Base-by-base conservation (phyloP, 257 asterid genomes). In the Solanum commersonii region DNA sequence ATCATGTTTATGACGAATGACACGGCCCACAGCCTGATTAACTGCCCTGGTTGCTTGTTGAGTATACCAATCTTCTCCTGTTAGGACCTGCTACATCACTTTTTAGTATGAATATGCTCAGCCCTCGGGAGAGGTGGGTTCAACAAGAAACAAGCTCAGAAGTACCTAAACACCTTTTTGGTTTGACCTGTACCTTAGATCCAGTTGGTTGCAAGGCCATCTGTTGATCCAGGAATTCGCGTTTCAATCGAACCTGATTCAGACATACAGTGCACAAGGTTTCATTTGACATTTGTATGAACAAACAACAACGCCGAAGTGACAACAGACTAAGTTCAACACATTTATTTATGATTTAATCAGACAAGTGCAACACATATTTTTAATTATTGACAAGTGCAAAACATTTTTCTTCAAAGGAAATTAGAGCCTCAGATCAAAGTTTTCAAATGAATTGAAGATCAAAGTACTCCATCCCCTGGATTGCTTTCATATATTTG, bases 21-120 rank as follows among this genome's bases (percentile, higher is more conserved):
- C 99, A 78, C 99, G 99, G 78, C 99, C 99, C 35, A 97, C 98
- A 78, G 99, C 99, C 96, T 97, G 99, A 93, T 97, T 97, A 86
- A 97, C 98, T 72, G 99, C 99, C 78, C 99, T 91, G 29, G 94
- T 93, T 89, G 99, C 98, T 94, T 97, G 98, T 88, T 97, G 99
- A 88, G 96, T 93, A 88, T 97, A 97, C 99, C 99, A 97, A 89
- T 93, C 98, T 92, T 95, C 99, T 87, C 99, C 99, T 79, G 94
- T 94, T 89, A 97, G 92, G 88, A 92, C 96, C 98, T 97, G 91
- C 88, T 72, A 84, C 74, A 85, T 79, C 82, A 88, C 65, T 65
- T 72, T 68, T 85, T 88, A 49, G 29, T 86, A 46, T 86, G 59
- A 27, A 59, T 67, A 85, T 20, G 29, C 85, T 79, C 85, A 46